Percentiles rank a stretch among this genome's conserved stretches.
Evolutionary conservation across 345 rosid genomes (phyloP).

Genomic region (Pistacia integerrima): DNA sequence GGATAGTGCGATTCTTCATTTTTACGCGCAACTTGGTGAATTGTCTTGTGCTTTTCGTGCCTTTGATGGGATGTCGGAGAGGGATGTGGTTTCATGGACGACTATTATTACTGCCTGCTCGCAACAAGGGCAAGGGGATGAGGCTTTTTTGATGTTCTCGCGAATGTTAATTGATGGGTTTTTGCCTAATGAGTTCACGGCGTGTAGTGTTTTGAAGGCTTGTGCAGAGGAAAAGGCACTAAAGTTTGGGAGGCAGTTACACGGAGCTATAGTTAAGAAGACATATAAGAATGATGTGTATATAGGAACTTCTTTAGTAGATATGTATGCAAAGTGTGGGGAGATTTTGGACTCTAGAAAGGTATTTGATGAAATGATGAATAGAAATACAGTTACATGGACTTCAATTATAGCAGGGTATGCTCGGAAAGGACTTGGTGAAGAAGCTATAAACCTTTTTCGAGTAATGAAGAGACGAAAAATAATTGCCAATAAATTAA

Average conservation of each 20-base stretch:
- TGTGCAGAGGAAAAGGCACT: constrained; percentile 66
- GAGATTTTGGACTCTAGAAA: constrained; percentile 62
- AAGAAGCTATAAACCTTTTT: constrained; percentile 74
- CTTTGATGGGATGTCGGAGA: constrained; percentile 57
- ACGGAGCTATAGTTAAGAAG: constrained; percentile 62
- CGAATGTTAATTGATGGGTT: constrained; percentile 64
- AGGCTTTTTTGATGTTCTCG: constrained; percentile 59
- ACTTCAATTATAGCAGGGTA: constrained; percentile 90
- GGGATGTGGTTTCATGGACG: constrained; percentile 87
- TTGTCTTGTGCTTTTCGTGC: constrained; percentile 47
- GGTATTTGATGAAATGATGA: constrained; percentile 66
- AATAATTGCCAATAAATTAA: constrained; percentile 60
- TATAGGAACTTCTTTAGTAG: constrained; percentile 69
- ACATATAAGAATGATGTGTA: constrained; percentile 64
- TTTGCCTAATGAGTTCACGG: constrained; percentile 77
- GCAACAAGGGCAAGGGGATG: constrained; percentile 55
- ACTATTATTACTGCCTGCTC: constrained; percentile 82
- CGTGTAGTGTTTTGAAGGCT: constrained; percentile 65
- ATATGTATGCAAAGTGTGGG: constrained; percentile 90
- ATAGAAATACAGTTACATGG: constrained; percentile 81
- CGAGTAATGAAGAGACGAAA: constrained; percentile 71
- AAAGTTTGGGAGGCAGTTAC: constrained; percentile 69
- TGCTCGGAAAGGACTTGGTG: constrained; percentile 75
- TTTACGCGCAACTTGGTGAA: constrained; percentile 66
- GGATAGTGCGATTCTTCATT: constrained; percentile 67